phyloP scores from a whole-genome alignment of 306 rosid genomes.

The Acacia confusa region DNA sequence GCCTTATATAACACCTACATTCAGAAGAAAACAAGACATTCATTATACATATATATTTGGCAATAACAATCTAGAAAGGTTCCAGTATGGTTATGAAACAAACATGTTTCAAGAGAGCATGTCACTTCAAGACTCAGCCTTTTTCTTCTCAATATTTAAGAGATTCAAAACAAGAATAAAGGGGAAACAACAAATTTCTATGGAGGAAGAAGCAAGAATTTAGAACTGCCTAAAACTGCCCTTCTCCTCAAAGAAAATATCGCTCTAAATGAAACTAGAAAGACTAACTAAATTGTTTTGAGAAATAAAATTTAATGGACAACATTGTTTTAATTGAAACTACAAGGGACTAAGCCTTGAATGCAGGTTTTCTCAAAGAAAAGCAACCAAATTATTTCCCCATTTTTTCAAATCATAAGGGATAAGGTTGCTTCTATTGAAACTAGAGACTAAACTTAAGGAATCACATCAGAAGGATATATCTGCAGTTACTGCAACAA shows the following conservation, averaged over 20 bases:
- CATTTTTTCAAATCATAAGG: background rate
- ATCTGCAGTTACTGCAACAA: background rate
- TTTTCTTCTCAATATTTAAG: background rate
- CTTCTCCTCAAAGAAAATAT: background rate
- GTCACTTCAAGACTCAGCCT: background rate
- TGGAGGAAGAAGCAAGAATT: background rate
- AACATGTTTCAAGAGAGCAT: background rate
- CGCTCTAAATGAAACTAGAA: background rate
- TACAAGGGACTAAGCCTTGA: background rate
- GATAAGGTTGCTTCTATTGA: background rate
- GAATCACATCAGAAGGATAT: background rate
- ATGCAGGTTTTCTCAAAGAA: background rate
- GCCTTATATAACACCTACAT: conserved; percentile 64
- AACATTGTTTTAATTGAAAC: background rate
- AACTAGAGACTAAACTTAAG: background rate
- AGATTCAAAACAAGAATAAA: background rate
- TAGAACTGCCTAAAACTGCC: background rate
- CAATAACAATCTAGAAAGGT: background rate
- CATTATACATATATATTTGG: background rate
- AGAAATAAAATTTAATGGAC: background rate
- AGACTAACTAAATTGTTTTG: background rate
- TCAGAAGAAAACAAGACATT: conserved; percentile 1
- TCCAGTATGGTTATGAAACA: conserved; percentile 13
- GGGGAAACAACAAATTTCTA: background rate
- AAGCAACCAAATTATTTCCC: background rate